Base-by-base conservation (phyloP, 257 asterid species). In the Solanum clarkiae region DNA sequence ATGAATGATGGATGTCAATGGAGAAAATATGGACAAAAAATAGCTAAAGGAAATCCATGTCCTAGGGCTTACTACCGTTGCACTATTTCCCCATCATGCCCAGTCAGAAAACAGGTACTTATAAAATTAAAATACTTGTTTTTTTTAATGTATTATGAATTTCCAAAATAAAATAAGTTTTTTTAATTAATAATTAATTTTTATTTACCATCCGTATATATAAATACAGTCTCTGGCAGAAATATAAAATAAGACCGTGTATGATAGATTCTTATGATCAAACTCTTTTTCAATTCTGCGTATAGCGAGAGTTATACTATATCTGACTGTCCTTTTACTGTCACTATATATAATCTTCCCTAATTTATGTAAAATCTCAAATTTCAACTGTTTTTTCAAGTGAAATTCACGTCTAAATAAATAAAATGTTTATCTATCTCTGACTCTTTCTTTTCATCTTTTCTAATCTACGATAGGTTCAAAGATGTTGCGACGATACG, bases 1-100 rank as follows among this genome's bases (percentile, higher is more conserved):
- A 53, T 79, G 83, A 53, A 79, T 26, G 95, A 92, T 86, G 95
- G 94, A 72, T 92, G 95, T 22, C 95, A 88, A 71, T 92, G 95
- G 95, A 86, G 93, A 85, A 92, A 92, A 85, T 92, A 92, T 17
- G 95, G 95, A 24, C 95, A 92, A 70, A 92, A 92, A 84, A 85
- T 81, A 57, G 86, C 95, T 2, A 92, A 91, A 86, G 91, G 91
- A 51, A 92, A 91, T 84, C 95, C 95, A 45, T 92, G 93, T 86
- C 94, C 95, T 18, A 86, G 92, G n/a, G 92, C 92, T 62, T 92
- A 92, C 74, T 92, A 92, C 55, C 92, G 95, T 22, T 92, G 95
- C 90, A 88, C 92, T 5, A 84, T 86, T 12, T 89, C 95, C 0
- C 24, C 95, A 0, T 65, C 87, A 3, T 92, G 95, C 84, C 93